phyloP scores from a whole-genome alignment of 495 filamentous ascomycete species.

The Neurospora sp. region DNA sequence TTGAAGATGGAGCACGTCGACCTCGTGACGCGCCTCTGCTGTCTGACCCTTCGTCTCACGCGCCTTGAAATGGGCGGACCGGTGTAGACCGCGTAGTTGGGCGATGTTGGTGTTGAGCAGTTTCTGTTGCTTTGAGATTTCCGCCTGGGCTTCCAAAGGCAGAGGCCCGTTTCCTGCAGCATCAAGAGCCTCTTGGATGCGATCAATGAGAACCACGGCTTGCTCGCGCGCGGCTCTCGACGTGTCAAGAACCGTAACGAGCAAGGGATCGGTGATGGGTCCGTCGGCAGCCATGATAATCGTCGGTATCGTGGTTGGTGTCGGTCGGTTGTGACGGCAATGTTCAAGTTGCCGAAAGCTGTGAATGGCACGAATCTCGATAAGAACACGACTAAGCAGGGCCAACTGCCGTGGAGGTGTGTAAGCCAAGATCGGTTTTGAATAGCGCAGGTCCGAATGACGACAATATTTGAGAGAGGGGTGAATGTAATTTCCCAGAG shows the following conservation, averaged over 20 bases:
- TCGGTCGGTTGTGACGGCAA: background rate
- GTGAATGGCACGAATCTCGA: background rate
- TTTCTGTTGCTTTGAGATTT: constrained; percentile 70
- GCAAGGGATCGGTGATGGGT: constrained; percentile 59
- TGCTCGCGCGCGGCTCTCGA: constrained; percentile 61
- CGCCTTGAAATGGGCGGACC: constrained; percentile 67
- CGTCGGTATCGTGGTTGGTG: background rate
- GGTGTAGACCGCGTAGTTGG: constrained; percentile 72
- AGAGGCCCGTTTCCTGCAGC: constrained; percentile 22
- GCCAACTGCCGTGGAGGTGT: background rate
- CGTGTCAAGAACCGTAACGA: constrained; percentile 60
- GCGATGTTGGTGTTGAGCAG: constrained; percentile 68
- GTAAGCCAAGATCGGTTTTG: background rate
- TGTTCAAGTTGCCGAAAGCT: background rate
- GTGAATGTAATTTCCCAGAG: background rate
- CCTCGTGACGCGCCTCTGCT: constrained; percentile 77
- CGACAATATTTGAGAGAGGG: background rate
- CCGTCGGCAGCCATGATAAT: constrained; percentile 38
- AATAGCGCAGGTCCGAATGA: background rate
- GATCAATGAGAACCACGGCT: constrained; percentile 56
- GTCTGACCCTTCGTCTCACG: constrained; percentile 81
- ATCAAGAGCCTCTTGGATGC: constrained; percentile 39
- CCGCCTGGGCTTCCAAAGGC: constrained; percentile 43
- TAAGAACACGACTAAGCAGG: background rate
- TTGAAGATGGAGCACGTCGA: constrained; percentile 83